Base-by-base conservation (phyloP, 2,329 filamentous ascomycete species). In the Sphaerulina populicola region DNA sequence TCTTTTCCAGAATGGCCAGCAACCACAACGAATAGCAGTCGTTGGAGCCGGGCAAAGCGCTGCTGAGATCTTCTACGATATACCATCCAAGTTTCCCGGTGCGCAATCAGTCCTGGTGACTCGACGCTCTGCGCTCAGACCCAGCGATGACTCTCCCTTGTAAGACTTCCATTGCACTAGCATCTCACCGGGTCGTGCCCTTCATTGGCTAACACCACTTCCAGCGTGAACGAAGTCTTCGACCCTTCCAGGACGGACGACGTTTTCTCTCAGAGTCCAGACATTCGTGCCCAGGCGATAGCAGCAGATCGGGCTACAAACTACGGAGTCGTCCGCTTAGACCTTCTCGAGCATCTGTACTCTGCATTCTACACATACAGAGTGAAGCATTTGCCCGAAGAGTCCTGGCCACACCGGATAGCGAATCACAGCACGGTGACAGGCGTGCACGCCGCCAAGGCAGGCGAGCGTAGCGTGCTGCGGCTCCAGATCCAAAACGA, bases 111-210 rank as follows among this genome's bases (percentile, higher is more conserved):
- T 76, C 37, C 71, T 97, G 51, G 74, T 96, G 54, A 91, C 95
- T 75, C 83, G 88, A 60, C 83, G 84, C 39, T 80, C 88, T 57
- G 89, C 91, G 51, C 72, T 97, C 53, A 82, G 85, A 61, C 91
- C 91, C 1, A 94, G 88, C 65, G 91, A 97, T 66, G 91, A 97
- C 68, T 95, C 88, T 49, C 91, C 91, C n/a, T 97, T 97, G 57
- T 59, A 47, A 51, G 55, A 52, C 2, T 10, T 23, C 15, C n/a
- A 27, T 27, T 27, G 5, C 23, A 27, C 23, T 27, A 27, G 5
- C 23, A 27, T 18, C 11, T 3, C 18, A 23, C 27, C 12, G 7
- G 12, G 10, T 4, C 86, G 11, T 27, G 10, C 7, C 3, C 0
- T 23, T n/a, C 74, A 85, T 77, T 36, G 10, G 31, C 31, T 74